Conservation (phyloP, 768 basidiomycete genomes). For the Dendrothele bispora region DNA sequence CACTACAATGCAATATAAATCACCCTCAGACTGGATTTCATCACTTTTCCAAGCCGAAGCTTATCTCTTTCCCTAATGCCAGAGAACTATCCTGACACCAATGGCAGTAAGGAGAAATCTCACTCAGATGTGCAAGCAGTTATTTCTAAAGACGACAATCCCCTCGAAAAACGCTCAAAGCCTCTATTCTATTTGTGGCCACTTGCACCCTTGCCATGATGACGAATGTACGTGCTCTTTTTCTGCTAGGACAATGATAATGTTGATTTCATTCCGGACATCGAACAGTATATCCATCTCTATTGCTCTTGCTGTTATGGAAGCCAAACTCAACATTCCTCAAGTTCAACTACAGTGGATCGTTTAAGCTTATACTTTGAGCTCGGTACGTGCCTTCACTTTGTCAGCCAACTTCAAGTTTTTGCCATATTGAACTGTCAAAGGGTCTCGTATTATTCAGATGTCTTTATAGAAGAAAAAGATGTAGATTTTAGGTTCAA, state of each 20-base stretch:
- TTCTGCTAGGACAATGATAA: background rate
- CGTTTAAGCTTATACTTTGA: constrained; percentile 66
- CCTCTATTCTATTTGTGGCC: constrained; percentile 3
- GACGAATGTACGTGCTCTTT: constrained; percentile 26
- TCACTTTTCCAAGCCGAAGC: too few species aligned
- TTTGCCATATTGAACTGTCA: background rate
- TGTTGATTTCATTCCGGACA: constrained; percentile 15
- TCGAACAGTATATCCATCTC: constrained; percentile 42
- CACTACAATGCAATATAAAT: too few species aligned
- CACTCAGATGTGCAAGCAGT: too few species aligned
- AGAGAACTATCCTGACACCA: too few species aligned
- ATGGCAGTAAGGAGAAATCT: too few species aligned
- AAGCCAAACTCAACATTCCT: constrained; percentile 45
- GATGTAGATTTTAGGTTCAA: constrained; percentile 61
- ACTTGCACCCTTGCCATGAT: constrained; percentile 37
- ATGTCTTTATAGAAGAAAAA: constrained; percentile 73
- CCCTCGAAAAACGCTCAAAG: too few species aligned
- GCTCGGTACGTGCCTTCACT: constrained; percentile 48
- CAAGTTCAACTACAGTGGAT: constrained; percentile 66
- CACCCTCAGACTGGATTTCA: too few species aligned
- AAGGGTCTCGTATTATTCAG: constrained; percentile 79
- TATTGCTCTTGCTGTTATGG: constrained; percentile 55
- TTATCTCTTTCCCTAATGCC: too few species aligned
- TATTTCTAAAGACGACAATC: too few species aligned
- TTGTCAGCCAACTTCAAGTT: background rate